phyloP scores from a whole-genome alignment of 2,329 filamentous ascomycete genomes.

The Chaetoscypha palmicola region DNA sequence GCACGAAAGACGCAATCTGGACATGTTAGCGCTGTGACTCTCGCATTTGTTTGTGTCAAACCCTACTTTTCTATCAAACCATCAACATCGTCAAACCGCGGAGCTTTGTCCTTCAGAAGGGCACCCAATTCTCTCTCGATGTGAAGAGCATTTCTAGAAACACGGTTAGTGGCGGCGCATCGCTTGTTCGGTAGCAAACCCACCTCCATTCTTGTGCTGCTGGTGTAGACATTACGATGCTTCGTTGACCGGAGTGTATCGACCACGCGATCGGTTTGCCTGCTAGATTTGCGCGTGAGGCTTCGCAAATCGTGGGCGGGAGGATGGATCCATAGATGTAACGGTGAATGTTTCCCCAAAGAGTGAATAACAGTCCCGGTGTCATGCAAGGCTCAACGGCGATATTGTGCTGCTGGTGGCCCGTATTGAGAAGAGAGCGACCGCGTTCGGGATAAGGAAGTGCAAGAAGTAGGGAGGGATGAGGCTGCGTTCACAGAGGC shows the following conservation, averaged over 20 bases:
- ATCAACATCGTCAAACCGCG: slow-evolving; percentile 42
- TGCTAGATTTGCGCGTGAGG: slow-evolving; percentile 51
- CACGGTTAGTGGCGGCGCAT: not conserved
- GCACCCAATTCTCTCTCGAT: slow-evolving; percentile 42
- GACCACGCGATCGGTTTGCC: slow-evolving; percentile 45
- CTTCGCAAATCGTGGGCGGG: slow-evolving; percentile 23
- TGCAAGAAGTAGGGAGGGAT: not conserved
- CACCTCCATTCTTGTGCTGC: slow-evolving; percentile 47
- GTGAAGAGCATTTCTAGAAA: slow-evolving; percentile 34
- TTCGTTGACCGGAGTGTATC: slow-evolving; percentile 10
- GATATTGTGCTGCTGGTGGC: not conserved
- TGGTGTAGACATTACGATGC: slow-evolving; percentile 24
- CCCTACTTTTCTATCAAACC: slow-evolving; percentile 28
- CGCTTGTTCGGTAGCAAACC: slow-evolving; percentile 23
- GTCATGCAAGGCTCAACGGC: not conserved
- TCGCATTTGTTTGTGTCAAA: not conserved
- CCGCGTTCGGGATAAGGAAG: not conserved
- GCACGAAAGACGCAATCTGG: slow-evolving; percentile 46
- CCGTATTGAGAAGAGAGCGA: not conserved
- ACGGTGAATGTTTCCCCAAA: not conserved
- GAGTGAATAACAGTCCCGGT: not conserved
- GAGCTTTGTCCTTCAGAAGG: slow-evolving; percentile 41
- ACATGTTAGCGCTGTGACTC: slow-evolving; percentile 11
- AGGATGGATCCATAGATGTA: slow-evolving; percentile 26
- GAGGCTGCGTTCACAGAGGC: not conserved